Evolutionary conservation across 2,329 filamentous ascomycete species (phyloP).

Genomic region (Cordyceps farinosa): DNA sequence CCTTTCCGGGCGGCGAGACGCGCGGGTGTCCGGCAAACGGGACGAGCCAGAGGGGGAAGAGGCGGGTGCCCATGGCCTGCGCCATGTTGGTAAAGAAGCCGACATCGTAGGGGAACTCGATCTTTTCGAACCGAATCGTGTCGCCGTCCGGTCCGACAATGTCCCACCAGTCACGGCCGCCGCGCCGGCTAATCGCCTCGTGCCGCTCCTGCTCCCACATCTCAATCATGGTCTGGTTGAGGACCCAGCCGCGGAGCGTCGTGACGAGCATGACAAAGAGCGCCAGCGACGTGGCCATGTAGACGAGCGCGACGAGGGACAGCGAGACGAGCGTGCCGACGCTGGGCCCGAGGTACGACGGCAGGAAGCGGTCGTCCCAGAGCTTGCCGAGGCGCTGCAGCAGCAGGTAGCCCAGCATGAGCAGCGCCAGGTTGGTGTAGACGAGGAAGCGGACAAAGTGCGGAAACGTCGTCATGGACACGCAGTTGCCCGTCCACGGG

Average conservation of each 20-base stretch:
- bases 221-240: conserved; percentile 79
- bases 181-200: conserved; percentile 51
- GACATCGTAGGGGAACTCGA: conserved; percentile 81
- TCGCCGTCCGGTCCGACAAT: conserved; percentile 34
- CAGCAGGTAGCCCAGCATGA: conserved; percentile 59
- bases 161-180: conserved; percentile 45
- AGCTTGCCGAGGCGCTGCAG: conserved; percentile 55
- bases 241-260: conserved; percentile 56
- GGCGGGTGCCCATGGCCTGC: conserved; percentile 70
- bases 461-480: conserved; percentile 76
- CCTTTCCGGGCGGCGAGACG: conserved; percentile 37
- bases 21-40: conserved; percentile 57
- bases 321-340: conserved; percentile 57
- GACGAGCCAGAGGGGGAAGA: conserved; percentile 64
- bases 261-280: conserved; percentile 64
- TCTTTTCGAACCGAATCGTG: conserved; percentile 51
- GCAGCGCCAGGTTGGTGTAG: conserved; percentile 64
- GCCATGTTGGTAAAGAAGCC: conserved; percentile 70
- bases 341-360: conserved; percentile 70
- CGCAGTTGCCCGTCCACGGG: conserved; percentile 80
- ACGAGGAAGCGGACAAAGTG: conserved; percentile 77
- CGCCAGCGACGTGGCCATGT: conserved; percentile 57
- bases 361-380: conserved; percentile 63
- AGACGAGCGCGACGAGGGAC: conserved; percentile 55
- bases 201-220: conserved; percentile 69